These are phyloP conservation scores for Hamamelis virginiana DNA, from an alignment of 164 flowering plant genomes.

Conservation along the genomic window DNA sequence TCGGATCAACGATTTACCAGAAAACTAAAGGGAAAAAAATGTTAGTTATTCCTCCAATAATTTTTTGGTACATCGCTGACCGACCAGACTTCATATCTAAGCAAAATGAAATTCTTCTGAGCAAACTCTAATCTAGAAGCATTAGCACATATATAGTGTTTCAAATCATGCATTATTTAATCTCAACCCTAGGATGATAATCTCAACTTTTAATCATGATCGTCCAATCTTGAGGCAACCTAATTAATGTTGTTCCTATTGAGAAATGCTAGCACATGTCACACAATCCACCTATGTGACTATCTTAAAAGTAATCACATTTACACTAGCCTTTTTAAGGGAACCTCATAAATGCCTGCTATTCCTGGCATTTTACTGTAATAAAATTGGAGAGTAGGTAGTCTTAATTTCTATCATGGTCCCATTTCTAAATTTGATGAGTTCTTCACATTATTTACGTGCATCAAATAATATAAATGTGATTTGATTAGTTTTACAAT, in stretches of 20 bases:
- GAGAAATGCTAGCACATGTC: not conserved
- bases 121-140: not conserved
- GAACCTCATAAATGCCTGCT: no score
- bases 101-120: not conserved
- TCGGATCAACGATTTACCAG: not conserved
- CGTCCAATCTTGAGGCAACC: not conserved
- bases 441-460: no score
- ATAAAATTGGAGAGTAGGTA: no score
- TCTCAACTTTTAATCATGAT: not conserved
- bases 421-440: no score
- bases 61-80: not conserved
- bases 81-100: not conserved
- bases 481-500: no score
- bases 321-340: not conserved
- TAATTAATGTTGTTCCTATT: no score
- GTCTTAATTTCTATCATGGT: no score
- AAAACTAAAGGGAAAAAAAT: not conserved
- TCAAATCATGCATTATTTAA: not conserved
- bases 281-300: not conserved
- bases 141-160: not conserved
- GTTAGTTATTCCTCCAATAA: no score
- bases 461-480: no score
- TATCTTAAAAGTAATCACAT: not conserved
- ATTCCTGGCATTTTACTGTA: no score
- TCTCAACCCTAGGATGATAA: not conserved